Evolutionary conservation across 805 yeast species (phyloP).

Genomic region (Wickerhamomyces rabaulensis): DNA sequence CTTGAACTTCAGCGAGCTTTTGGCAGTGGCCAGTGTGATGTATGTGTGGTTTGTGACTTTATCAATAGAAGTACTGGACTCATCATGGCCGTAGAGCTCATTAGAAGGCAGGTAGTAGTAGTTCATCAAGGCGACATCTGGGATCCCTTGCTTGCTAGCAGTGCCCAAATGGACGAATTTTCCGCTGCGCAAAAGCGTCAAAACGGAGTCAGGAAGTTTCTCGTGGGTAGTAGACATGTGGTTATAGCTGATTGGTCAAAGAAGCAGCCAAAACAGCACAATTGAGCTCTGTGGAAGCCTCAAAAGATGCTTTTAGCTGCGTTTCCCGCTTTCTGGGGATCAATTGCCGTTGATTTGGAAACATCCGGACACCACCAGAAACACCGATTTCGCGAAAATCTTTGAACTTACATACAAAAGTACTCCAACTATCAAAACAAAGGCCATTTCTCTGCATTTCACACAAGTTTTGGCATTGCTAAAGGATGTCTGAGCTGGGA

Average conservation of each 20-base stretch:
- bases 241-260: slow-evolving; percentile 9
- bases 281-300: background rate
- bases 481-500: background rate
- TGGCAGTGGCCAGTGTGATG: slow-evolving; percentile 69
- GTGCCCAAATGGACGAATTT: slow-evolving; percentile 84
- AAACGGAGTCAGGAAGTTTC: slow-evolving; percentile 32
- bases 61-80: slow-evolving; percentile 18
- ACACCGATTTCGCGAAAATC: background rate
- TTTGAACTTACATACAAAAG: no score
- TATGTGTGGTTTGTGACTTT: slow-evolving; percentile 36
- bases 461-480: no score
- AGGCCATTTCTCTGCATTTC: no score
- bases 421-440: no score
- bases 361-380: background rate
- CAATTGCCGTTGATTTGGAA: no score
- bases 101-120: slow-evolving; percentile 58
- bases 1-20: slow-evolving; percentile 64
- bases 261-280: slow-evolving; percentile 11
- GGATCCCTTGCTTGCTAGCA: slow-evolving; percentile 50
- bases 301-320: no score
- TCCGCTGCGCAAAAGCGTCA: slow-evolving; percentile 49
- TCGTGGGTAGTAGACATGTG: slow-evolving; percentile 12
- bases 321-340: no score
- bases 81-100: slow-evolving; percentile 24
- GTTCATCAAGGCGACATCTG: slow-evolving; percentile 90